Evolutionary conservation across 352 stramenopile species (phyloP).

Genomic region (Globisporangium viniferum): DNA sequence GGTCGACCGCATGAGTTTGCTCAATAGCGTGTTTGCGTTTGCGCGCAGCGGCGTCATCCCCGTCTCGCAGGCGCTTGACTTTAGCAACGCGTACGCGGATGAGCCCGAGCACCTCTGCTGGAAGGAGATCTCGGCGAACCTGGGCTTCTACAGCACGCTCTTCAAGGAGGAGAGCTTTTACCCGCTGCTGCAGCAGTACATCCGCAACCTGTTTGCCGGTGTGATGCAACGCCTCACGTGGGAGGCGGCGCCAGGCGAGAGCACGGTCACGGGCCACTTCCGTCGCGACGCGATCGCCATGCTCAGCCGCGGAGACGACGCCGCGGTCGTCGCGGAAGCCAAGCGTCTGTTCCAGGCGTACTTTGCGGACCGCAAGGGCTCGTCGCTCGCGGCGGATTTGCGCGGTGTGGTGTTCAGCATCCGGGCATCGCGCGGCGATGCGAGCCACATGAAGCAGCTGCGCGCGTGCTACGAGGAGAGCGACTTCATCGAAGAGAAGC

Average conservation of each 20-base stretch:
- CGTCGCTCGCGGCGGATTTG: conserved; percentile 50
- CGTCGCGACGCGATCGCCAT: conserved; percentile 72
- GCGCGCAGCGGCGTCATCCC: conserved; percentile 61
- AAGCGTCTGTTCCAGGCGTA: conserved; percentile 59
- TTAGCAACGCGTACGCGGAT: conserved; percentile 52
- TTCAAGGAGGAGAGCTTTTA: conserved; percentile 63
- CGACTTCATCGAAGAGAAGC: conserved; percentile 81
- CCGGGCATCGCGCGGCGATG: conserved; percentile 44
- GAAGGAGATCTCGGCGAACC: conserved; percentile 70
- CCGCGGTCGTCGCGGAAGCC: conserved; percentile 39
- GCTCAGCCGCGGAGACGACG: conserved; percentile 56
- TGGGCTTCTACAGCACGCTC: conserved; percentile 58
- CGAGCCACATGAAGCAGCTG: conserved; percentile 37
- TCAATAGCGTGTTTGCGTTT: conserved; percentile 93
- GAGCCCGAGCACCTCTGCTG: conserved; percentile 74
- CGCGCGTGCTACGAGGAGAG: conserved; percentile 64
- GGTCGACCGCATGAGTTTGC: conserved; percentile 91
- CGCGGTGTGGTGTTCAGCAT: conserved; percentile 64
- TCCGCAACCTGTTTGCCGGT: conserved; percentile 51
- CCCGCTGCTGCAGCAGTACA: conserved; percentile 57
- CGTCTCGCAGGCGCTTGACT: conserved; percentile 60
- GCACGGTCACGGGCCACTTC: conserved; percentile 51
- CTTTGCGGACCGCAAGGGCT: conserved; percentile 43
- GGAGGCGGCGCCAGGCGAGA: conserved; percentile 36
- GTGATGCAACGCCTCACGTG: conserved; percentile 60